Evolutionary conservation across 2,329 filamentous ascomycete genomes (phyloP), one percentile per base, ranked within the genome.

Genomic region (Fusarium sambucinum): DNA sequence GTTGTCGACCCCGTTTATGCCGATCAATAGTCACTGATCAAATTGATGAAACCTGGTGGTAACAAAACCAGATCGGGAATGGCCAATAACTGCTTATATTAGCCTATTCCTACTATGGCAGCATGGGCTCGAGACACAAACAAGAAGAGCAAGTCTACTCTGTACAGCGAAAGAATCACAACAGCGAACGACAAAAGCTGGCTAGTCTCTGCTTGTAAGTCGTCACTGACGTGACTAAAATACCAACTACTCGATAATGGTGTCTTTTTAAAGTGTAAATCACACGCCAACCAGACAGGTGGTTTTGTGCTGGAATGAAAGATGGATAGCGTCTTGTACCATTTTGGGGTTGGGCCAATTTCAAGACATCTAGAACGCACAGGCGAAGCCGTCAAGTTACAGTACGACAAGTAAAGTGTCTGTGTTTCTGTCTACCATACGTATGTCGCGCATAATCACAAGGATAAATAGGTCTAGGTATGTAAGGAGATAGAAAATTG

Each of bases 251-350:
- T 55, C 32, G 21, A 35, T 29, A 40, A 63, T 63, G 32, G 47
- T 55, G 38, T 32, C 29, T 25, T 53, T 23, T 40, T 47, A 60
- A 38, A 58, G 61, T 58, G 44, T 52, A 58, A 47, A 68, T 63
- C 66, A 23, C 66, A 32, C 44, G 42, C 60, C 66, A 62, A 23
- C 66, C 52, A 29, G 52, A 63, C 55, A 62, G 53, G 53, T 57
- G 57, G 52, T 48, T 17, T 44, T 41, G 40, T 29, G 10, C 64
- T 69, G 66, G 66, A 69, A 69, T 69, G 66, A 35, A 60, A 8
- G 32, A 42, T n/a, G 33, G 38, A 32, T 59, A 55, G 63, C 47
- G 63, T 42, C 55, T 55, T 62, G 35, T 35, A 45, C 19, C 23
- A 40, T 33, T 40, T 33, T 50, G 59, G 40, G 63, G 56, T 66